A percentile compares a stretch with the other conserved stretches of the same genome.
These are phyloP conservation scores for Ustilago vetiveriae DNA, from an alignment of 1,284 basidiomycete genomes.

Conservation along the genomic window DNA sequence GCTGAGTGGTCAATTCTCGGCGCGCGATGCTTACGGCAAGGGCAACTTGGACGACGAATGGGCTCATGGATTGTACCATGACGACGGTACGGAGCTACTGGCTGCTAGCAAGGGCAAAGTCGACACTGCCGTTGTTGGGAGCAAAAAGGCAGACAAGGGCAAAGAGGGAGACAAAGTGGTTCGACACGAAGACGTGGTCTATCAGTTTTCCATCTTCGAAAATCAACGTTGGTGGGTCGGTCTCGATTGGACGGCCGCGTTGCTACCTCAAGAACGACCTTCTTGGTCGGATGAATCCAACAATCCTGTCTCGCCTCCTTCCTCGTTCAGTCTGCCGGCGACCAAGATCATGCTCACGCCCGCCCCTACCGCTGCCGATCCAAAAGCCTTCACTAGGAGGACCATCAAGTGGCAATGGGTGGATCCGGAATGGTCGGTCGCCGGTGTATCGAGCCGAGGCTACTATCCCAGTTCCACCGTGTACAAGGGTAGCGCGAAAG, in stretches of 20 bases:
- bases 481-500: constrained; percentile 36
- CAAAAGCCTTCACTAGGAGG: constrained; percentile 56
- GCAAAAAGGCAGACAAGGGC: background rate
- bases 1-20: constrained; percentile 40
- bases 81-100: constrained; percentile 17
- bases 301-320: constrained; percentile 70
- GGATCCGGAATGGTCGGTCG: constrained; percentile 69
- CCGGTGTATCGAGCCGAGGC: constrained; percentile 47
- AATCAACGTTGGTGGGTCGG: constrained; percentile 88
- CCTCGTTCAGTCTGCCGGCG: constrained; percentile 71
- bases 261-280: constrained; percentile 87
- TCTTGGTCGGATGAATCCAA: constrained; percentile 75
- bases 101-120: constrained; percentile 1
- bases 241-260: constrained; percentile 86
- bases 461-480: constrained; percentile 23
- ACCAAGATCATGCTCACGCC: constrained; percentile 63
- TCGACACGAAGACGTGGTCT: constrained; percentile 59
- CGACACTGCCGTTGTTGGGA: background rate
- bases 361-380: constrained; percentile 44
- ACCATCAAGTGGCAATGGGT: constrained; percentile 69
- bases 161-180: constrained; percentile 35
- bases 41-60: constrained; percentile 47
- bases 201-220: constrained; percentile 75
- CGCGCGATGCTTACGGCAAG: constrained; percentile 33
- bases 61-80: constrained; percentile 23